Percentiles rank a stretch among this genome's conserved stretches.
These are phyloP conservation scores for Solanum neorickii DNA, from an alignment of 257 asterid species.

Conservation along the genomic window DNA sequence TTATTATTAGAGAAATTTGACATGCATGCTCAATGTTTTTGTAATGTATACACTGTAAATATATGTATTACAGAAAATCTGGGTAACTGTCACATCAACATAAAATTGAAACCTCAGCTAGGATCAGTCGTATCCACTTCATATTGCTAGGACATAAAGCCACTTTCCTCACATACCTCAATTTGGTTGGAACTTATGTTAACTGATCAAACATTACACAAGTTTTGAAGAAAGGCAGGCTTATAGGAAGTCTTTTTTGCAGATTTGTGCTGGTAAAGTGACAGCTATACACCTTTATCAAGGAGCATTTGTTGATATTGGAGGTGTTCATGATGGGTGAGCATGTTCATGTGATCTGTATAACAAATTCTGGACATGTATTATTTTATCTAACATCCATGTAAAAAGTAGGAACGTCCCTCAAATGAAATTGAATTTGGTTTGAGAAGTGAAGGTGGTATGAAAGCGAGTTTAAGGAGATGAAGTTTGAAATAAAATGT, in stretches of 20 bases:
- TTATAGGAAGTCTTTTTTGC: conserved; percentile 5
- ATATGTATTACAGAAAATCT: background rate
- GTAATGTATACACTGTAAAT: background rate
- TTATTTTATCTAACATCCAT: background rate
- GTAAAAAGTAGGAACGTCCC: background rate
- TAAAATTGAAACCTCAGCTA: background rate
- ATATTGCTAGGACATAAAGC: background rate
- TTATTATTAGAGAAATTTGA: background rate
- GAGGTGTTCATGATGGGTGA: conserved; percentile 96
- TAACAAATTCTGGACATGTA: background rate
- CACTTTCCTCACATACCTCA: background rate
- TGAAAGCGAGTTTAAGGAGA: background rate
- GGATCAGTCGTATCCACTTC: background rate
- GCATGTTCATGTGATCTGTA: conserved; percentile 4
- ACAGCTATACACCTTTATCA: conserved; percentile 87
- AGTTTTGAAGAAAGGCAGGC: background rate
- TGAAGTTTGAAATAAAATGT: background rate
- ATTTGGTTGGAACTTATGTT: background rate
- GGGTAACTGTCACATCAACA: background rate
- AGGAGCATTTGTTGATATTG: conserved; percentile 98
- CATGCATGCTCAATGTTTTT: background rate
- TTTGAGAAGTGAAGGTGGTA: background rate
- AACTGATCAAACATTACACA: background rate
- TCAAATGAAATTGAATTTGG: background rate
- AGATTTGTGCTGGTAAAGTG: conserved; percentile 94